Evolutionary conservation across 805 yeast genomes (phyloP), one percentile per base, ranked within the genome.

Genomic region (Candida xyloterini): DNA sequence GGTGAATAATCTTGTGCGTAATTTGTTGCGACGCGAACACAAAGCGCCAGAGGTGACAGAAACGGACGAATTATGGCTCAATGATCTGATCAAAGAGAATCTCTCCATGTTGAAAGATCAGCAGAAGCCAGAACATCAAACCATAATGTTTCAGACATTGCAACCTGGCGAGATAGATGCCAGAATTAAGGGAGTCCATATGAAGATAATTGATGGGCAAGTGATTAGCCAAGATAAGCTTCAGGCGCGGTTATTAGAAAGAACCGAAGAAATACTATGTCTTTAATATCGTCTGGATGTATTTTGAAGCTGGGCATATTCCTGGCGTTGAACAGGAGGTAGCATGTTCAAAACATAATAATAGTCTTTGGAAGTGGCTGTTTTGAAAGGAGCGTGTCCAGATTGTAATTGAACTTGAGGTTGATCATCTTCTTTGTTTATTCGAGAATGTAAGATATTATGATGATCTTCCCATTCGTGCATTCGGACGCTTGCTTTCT

Each of bases 101-200:
- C 3, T 38, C 32, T 30, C 22, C 5, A n/a, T 32, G 35, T 18
- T 38, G 5, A 26, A 25, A 8, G 35, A 15, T 23, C 21, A 25
- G 29, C 28, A 8, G 23, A 23, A 24, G 14, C 27, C 28, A 21
- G 10, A 18, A 18, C 16, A n/a, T 30, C 5, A 24, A 25, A 18
- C 30, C 48, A 13, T 46, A 41, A 7, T 31, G 10, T 28, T 52
- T 10, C 48, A 47, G 22, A 43, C 34, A n/a, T 31, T 67, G 8
- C 73, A 62, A 46, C 73, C 74, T 65, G 95, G 88, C 7, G 56
- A 30, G 15, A 27, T 39, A 11, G 49, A 18, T 31, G 24, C 36
- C n/a, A 52, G 31, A 36, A 47, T 46, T 9, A 24, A 18, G 22
- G 26, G 37, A 3, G 38, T 45, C 16, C 31, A 32, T 11, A 18